These are phyloP conservation scores for Dipteronia sinensis DNA, from an alignment of 345 rosid genomes.

Conservation along the genomic window DNA sequence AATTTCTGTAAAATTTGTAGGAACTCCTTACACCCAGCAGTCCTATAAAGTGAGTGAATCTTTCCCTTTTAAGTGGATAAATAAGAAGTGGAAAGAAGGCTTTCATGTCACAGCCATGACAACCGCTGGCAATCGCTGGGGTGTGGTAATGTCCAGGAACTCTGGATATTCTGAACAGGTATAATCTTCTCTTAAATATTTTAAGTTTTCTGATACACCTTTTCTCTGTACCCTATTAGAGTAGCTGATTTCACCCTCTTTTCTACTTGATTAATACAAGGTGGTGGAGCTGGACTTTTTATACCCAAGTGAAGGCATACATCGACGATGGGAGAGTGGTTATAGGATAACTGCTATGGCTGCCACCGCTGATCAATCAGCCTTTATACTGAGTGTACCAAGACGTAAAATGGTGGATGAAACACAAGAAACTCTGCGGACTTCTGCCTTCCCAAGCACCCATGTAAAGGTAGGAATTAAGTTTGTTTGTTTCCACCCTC, in stretches of 20 bases:
- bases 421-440: constrained; percentile 94
- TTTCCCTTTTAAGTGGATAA: constrained; percentile 97
- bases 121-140: constrained; percentile 93
- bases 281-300: constrained; percentile 95
- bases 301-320: constrained; percentile 95
- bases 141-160: constrained; percentile 93
- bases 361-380: constrained; percentile 89
- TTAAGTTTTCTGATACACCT: background rate
- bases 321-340: constrained; percentile 89
- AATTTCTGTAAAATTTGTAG: constrained; percentile 39
- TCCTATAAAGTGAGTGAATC: constrained; percentile 98
- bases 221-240: background rate
- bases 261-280: constrained; percentile 38
- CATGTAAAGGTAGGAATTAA: constrained; percentile 73
- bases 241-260: constrained; percentile 8
- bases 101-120: constrained; percentile 98
- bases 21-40: constrained; percentile 95
- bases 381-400: constrained; percentile 85
- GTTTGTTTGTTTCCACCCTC: background rate
- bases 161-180: constrained; percentile 92
- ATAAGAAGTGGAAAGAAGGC: constrained; percentile 99
- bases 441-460: constrained; percentile 95
- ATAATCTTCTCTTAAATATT: constrained; percentile 7
- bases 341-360: constrained; percentile 95
- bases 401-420: constrained; percentile 84